These are phyloP conservation scores for Tolypocladium nubicola DNA, from an alignment of 2,329 filamentous ascomycete genomes.

Conservation along the genomic window DNA sequence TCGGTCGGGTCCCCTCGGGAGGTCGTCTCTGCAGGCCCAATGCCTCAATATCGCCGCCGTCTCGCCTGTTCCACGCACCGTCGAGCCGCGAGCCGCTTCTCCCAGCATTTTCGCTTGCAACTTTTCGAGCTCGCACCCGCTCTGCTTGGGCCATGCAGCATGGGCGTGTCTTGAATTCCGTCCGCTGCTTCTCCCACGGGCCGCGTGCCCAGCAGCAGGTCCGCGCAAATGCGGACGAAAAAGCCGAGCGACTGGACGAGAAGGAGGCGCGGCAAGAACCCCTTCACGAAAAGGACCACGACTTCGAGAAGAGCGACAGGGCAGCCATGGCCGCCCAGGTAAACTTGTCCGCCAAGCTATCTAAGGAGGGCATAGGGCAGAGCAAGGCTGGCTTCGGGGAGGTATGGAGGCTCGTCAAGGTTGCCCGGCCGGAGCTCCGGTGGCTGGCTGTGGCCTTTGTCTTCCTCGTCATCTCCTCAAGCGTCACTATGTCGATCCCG, in stretches of 20 bases:
- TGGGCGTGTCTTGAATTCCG: conserved; percentile 3
- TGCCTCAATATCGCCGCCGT: not conserved
- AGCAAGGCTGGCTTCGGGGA: conserved; percentile 57
- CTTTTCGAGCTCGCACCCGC: not conserved
- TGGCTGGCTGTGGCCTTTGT: conserved; percentile 71
- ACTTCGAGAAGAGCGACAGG: conserved; percentile 63
- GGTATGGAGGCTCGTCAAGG: conserved; percentile 78
- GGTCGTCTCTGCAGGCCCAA: not conserved
- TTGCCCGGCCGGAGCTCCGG: conserved; percentile 74
- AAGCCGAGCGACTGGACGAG: conserved; percentile 25
- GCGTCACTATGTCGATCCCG: conserved; percentile 91
- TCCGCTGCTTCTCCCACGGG: conserved; percentile 20
- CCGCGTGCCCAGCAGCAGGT: conserved; percentile 11
- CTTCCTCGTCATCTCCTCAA: conserved; percentile 79
- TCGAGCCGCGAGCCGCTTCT: not conserved
- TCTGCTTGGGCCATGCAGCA: not conserved
- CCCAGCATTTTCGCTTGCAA: not conserved
- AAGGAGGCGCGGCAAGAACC: conserved; percentile 18
- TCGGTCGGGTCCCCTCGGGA: not conserved
- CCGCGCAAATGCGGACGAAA: conserved; percentile 17
- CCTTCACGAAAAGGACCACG: conserved; percentile 21
- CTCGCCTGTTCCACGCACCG: not conserved
- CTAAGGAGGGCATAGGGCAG: conserved; percentile 61
- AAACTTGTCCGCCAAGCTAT: conserved; percentile 78
- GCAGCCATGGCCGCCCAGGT: conserved; percentile 80